Conservation (phyloP, 73 alveolate species). For the Paramecium pentaurelia region DNA sequence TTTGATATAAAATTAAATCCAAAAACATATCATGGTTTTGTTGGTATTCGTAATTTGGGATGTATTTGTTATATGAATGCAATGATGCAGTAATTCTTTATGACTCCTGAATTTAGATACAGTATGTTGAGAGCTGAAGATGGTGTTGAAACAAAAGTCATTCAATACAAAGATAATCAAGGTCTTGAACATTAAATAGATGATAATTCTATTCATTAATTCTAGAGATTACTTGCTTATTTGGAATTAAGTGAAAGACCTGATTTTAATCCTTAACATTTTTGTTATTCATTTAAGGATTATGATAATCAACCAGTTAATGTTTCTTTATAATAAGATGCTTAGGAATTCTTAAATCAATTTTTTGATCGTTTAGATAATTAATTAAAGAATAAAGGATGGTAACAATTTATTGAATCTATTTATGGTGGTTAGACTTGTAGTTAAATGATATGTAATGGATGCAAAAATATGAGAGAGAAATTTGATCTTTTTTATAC, state of each 20-base stretch:
- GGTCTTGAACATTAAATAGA: slow-evolving; percentile 69
- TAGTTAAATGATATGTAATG: slow-evolving; percentile 81
- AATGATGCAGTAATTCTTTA: slow-evolving; percentile 93
- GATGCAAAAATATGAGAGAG: slow-evolving; percentile 83
- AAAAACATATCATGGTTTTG: slow-evolving; percentile 60
- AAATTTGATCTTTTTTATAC: slow-evolving; percentile 86
- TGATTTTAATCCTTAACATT: slow-evolving; percentile 90
- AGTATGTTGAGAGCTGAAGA: slow-evolving; percentile 88
- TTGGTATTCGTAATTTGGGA: slow-evolving; percentile 90
- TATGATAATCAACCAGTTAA: slow-evolving; percentile 94
- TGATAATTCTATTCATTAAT: slow-evolving; percentile 93
- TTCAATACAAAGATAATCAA: background rate
- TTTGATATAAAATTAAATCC: background rate
- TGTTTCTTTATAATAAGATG: slow-evolving; percentile 89
- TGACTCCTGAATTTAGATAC: slow-evolving; percentile 94
- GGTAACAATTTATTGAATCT: slow-evolving; percentile 80
- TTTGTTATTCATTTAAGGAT: slow-evolving; percentile 93
- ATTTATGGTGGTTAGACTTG: slow-evolving; percentile 96
- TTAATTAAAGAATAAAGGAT: slow-evolving; percentile 81
- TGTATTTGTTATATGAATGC: slow-evolving; percentile 97
- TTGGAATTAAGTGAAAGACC: slow-evolving; percentile 89
- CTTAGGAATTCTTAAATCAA: slow-evolving; percentile 93
- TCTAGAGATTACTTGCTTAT: slow-evolving; percentile 89
- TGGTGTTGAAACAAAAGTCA: slow-evolving; percentile 53
- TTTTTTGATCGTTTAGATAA: slow-evolving; percentile 94